Percentiles rank a stretch among this genome's conserved stretches.
Evolutionary conservation across 169 alveolate species (phyloP).

Genomic region (Plasmodium knowlesi): DNA sequence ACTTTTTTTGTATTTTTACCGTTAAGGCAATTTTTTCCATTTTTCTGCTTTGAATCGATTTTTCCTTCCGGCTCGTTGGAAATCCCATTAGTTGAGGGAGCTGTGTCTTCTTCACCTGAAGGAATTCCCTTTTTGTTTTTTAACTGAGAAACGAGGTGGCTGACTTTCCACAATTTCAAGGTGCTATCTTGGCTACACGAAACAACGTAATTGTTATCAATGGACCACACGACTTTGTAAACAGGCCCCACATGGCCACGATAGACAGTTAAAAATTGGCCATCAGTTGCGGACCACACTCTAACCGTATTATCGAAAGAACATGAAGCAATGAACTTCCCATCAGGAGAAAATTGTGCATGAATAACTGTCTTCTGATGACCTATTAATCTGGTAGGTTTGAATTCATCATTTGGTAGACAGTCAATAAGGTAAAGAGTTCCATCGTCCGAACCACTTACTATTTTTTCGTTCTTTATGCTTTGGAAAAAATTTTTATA

Average conservation of each 20-base stretch:
- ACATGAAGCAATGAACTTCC: slow-evolving; percentile 97
- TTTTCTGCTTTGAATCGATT: not conserved
- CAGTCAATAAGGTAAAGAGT: slow-evolving; percentile 95
- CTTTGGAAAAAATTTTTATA: slow-evolving; percentile 69
- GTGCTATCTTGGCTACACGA: slow-evolving; percentile 97
- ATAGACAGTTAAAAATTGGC: slow-evolving; percentile 92
- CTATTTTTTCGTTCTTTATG: slow-evolving; percentile 94
- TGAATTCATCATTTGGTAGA: slow-evolving; percentile 85
- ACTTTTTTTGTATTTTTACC: slow-evolving; percentile 11
- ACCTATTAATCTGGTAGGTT: slow-evolving; percentile 95
- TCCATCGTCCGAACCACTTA: slow-evolving; percentile 98
- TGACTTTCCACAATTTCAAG: slow-evolving; percentile 95
- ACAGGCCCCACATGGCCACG: slow-evolving; percentile 99
- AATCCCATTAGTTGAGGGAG: slow-evolving; percentile 2
- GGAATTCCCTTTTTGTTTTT: slow-evolving; percentile 5
- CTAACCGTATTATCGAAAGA: slow-evolving; percentile 95
- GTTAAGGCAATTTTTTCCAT: not conserved
- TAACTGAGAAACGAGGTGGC: slow-evolving; percentile 74
- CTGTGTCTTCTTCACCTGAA: slow-evolving; percentile 44
- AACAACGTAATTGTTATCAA: slow-evolving; percentile 95
- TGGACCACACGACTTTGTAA: slow-evolving; percentile 97
- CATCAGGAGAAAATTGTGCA: slow-evolving; percentile 97
- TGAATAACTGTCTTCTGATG: slow-evolving; percentile 97
- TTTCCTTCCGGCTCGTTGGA: not conserved
- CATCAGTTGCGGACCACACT: slow-evolving; percentile 92